phyloP scores from a whole-genome alignment of 371 early-diverging fungal species.

The Gilbertella persicaria region DNA sequence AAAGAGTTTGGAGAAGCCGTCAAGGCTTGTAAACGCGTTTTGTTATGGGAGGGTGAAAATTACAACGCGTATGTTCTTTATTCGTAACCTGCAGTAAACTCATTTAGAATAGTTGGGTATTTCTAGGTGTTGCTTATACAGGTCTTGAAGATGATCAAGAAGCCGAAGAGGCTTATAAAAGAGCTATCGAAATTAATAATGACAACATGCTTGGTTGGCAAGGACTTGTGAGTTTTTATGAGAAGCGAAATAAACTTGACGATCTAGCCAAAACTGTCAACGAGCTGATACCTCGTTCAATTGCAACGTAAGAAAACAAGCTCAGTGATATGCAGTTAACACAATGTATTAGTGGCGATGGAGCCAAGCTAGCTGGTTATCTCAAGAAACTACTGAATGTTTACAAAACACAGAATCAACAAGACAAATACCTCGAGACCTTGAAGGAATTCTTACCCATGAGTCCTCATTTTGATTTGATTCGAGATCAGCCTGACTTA shows the following conservation, averaged over 20 bases:
- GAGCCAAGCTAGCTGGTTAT: conserved; percentile 58
- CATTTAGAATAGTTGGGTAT: conserved; percentile 55
- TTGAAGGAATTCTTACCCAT: conserved; percentile 57
- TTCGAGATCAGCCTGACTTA: conserved; percentile 41
- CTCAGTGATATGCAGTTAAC: not conserved
- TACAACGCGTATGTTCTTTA: conserved; percentile 73
- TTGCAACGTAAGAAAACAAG: conserved; percentile 18
- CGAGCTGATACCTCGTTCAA: conserved; percentile 33
- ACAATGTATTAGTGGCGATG: conserved; percentile 43
- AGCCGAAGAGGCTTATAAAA: conserved; percentile 67
- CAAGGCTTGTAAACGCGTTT: conserved; percentile 66
- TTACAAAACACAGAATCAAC: conserved; percentile 42
- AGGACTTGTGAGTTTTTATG: conserved; percentile 66
- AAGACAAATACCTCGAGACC: conserved; percentile 46
- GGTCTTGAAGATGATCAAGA: conserved; percentile 67
- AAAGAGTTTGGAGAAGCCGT: conserved; percentile 79
- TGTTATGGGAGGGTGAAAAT: conserved; percentile 73
- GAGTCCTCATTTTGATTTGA: conserved; percentile 48
- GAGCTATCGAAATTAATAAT: conserved; percentile 65
- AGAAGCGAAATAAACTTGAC: conserved; percentile 49
- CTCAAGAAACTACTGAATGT: conserved; percentile 60
- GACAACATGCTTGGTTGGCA: conserved; percentile 78
- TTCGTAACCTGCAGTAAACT: not conserved
- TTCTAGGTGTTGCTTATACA: conserved; percentile 77
- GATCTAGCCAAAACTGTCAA: conserved; percentile 48